Evolutionary conservation across 148 eudicot genomes (phyloP), one percentile per base, ranked within the genome.

Genomic region (Euryodendron excelsum): DNA sequence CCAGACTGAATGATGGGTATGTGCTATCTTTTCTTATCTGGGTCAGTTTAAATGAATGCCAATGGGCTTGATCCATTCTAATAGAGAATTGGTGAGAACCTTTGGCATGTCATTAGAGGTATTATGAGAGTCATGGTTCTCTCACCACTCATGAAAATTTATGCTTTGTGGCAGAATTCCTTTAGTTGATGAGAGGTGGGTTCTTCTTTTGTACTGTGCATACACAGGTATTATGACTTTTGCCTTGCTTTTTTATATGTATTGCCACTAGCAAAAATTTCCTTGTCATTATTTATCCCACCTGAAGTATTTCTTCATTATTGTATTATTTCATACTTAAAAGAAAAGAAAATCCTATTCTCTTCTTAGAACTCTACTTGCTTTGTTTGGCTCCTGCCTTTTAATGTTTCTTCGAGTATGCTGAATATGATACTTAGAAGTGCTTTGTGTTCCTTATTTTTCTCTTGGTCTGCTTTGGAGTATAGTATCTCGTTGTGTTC

Each of bases 1-100:
- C 99, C 74, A 87, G 85, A 80, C 89, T 95, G 61, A 93, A 95
- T 88, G 90, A 93, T 45, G 99, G 99, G 97, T 95, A 80, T 36
- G 87, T 84, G 53, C 23, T 80, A 78, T 39, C 60, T 58, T 37
- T 59, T 37, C 18, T 27, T 9, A 34, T 28, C 64, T 23, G 25
- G 58, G 20, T 12, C 9, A 34, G 41, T 59, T 73, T 65, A 50
- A n/a, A 44, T 52, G 48, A 56, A n/a, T 73, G 2, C 61, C 61
- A 48, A 27, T 28, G 21, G 66, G 23, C 30, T 37, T 44, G 11
- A 53, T 52, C 39, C 8, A 5, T 67, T 53, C 36, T 6, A 17
- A 33, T 28, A 25, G 36, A 50, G 70, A 61, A 47, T 72, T 12
- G 36, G n/a, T 55, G 15, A 23, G 27, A 5, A 58, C 20, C 28